phyloP scores from a whole-genome alignment of 2,329 filamentous ascomycete species.

The Zymoseptoria tritici region DNA sequence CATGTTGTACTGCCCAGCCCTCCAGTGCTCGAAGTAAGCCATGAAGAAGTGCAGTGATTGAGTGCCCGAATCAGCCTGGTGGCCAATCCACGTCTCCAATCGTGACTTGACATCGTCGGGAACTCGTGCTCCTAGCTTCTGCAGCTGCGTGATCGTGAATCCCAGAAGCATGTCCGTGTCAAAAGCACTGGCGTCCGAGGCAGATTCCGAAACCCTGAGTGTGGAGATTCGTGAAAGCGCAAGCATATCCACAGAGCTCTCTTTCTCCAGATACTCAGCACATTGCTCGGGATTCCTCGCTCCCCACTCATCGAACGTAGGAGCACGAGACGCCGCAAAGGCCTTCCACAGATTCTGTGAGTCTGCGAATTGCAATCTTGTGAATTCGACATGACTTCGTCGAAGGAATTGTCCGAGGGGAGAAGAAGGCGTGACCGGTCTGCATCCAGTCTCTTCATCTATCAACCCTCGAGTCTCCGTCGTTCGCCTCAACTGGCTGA shows the following conservation, averaged over 20 bases:
- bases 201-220: not conserved
- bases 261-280: constrained; percentile 3
- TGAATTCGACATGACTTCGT: constrained; percentile 70
- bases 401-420: constrained; percentile 77
- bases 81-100: constrained; percentile 44
- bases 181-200: constrained; percentile 15
- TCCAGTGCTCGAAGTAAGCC: constrained; percentile 80
- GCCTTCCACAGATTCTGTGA: constrained; percentile 70
- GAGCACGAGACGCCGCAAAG: constrained; percentile 73
- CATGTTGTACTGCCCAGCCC: constrained; percentile 79
- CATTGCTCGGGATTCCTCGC: constrained; percentile 43
- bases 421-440: constrained; percentile 60
- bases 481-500: constrained; percentile 39
- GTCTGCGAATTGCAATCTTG: constrained; percentile 71
- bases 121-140: constrained; percentile 72
- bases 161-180: constrained; percentile 53
- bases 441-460: constrained; percentile 38
- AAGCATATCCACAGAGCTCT: not conserved
- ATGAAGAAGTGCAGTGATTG: constrained; percentile 29
- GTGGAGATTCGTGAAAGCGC: not conserved
- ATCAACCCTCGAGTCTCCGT: constrained; percentile 2
- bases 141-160: constrained; percentile 81
- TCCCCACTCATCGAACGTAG: constrained; percentile 58
- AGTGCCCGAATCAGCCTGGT: constrained; percentile 20
- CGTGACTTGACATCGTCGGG: constrained; percentile 65